These are phyloP conservation scores for Heterobasidion irregulare DNA, from an alignment of 1,284 basidiomycete species.

Conservation along the genomic window DNA sequence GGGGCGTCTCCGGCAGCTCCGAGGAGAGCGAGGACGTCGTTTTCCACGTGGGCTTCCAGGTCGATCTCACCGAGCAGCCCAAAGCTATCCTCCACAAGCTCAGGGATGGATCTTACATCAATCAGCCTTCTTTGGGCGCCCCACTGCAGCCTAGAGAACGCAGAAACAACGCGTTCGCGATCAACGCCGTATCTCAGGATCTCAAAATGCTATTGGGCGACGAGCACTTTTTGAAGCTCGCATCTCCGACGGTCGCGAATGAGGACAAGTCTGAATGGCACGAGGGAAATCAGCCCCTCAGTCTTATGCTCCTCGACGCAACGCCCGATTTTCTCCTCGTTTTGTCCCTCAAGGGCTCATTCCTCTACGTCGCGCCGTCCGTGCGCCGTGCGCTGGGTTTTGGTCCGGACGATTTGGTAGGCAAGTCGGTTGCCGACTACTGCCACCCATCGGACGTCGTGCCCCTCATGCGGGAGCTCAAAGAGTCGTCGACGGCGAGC, in stretches of 20 bases:
- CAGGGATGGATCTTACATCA: conserved; percentile 65
- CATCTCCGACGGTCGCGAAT: conserved; percentile 21
- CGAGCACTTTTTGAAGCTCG: conserved; percentile 26
- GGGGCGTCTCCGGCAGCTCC: conserved; percentile 43
- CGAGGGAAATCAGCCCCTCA: conserved; percentile 39
- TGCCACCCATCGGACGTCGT: conserved; percentile 89
- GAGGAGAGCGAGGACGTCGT: conserved; percentile 54
- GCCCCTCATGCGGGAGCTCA: conserved; percentile 87
- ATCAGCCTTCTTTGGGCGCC: conserved; percentile 27
- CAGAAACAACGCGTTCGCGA: conserved; percentile 22
- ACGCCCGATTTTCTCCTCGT: conserved; percentile 82
- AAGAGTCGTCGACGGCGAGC: conserved; percentile 53
- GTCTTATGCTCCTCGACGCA: conserved; percentile 62
- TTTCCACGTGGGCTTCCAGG: conserved; percentile 90
- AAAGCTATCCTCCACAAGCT: conserved; percentile 75
- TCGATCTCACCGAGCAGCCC: conserved; percentile 84
- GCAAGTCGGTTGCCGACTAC: conserved; percentile 67
- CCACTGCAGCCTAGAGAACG: conserved; percentile 21
- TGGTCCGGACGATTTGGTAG: conserved; percentile 75
- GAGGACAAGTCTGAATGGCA: conserved; percentile 18
- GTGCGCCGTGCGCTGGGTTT: conserved; percentile 73
- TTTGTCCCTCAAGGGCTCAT: conserved; percentile 87
- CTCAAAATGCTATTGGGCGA: conserved; percentile 30
- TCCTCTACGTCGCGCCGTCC: conserved; percentile 88
- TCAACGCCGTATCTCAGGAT: conserved; percentile 31